Conservation (phyloP, 2,329 filamentous ascomycete species). For the Alternaria triticimaculans region DNA sequence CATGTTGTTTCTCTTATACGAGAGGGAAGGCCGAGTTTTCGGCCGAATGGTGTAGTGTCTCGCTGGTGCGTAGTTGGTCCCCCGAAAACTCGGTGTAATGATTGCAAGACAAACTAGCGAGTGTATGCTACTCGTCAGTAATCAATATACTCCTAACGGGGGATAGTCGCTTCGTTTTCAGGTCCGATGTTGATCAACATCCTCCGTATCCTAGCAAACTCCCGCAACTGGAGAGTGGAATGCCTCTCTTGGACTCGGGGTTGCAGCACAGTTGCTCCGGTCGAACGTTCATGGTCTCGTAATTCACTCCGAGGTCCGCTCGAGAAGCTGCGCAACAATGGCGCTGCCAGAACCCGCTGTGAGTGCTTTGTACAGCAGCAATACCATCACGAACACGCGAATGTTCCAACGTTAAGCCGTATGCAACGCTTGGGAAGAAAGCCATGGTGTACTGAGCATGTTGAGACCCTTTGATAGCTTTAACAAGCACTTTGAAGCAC, state of each 20-base stretch:
- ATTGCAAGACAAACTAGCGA: neutral
- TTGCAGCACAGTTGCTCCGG: neutral
- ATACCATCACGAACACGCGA: neutral
- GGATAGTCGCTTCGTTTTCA: neutral
- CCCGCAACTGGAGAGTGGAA: neutral
- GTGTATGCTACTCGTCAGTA: neutral
- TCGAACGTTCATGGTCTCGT: neutral
- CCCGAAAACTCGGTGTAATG: neutral
- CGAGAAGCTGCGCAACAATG: neutral
- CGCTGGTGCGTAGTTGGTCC: neutral
- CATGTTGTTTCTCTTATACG: constrained; percentile 1
- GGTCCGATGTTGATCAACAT: neutral
- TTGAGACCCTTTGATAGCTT: neutral
- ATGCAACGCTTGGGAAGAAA: neutral
- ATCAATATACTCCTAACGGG: neutral
- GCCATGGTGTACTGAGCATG: neutral
- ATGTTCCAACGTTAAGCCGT: neutral
- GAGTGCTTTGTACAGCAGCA: neutral
- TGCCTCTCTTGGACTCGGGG: neutral
- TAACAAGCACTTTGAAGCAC: neutral
- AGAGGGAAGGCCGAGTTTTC: constrained; percentile 3
- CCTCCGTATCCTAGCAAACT: neutral
- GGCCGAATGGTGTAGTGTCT: constrained; percentile 5
- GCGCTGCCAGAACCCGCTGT: neutral
- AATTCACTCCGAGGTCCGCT: neutral